Evolutionary conservation across 768 basidiomycete genomes (phyloP).

Genomic region (Naganishia onofrii): DNA sequence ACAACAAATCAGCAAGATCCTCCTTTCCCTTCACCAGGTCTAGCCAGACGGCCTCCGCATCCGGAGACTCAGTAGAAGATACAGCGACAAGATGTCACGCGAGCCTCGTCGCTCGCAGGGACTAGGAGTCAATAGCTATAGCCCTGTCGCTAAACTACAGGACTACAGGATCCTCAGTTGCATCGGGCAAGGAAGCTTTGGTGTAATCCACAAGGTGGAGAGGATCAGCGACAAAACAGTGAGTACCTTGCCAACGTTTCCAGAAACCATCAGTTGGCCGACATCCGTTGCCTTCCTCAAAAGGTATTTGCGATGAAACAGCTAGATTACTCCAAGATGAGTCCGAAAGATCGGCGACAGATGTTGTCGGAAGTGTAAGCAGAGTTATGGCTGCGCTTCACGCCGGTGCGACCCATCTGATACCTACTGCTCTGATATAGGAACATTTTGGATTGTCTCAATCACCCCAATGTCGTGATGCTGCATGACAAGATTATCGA

Average conservation of each 20-base stretch:
- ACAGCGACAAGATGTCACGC: constrained; percentile 4
- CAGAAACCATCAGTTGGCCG: neutral
- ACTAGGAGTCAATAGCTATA: constrained; percentile 12
- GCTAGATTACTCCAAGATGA: constrained; percentile 96
- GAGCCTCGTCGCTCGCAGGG: constrained; percentile 12
- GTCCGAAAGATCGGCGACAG: constrained; percentile 90
- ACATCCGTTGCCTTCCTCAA: neutral
- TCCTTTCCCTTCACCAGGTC: neutral
- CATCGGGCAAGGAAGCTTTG: constrained; percentile 96
- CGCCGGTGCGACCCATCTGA: too few species aligned
- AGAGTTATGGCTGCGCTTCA: too few species aligned
- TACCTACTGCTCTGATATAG: constrained; percentile 54
- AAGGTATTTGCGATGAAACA: constrained; percentile 70
- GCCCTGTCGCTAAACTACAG: neutral
- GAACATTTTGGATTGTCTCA: constrained; percentile 91
- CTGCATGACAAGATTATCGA: constrained; percentile 66
- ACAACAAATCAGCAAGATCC: neutral
- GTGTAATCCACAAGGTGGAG: constrained; percentile 91
- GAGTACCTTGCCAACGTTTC: constrained; percentile 48
- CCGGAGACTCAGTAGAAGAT: neutral
- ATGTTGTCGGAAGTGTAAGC: constrained; percentile 96
- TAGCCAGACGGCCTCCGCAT: neutral
- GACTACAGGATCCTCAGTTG: constrained; percentile 51
- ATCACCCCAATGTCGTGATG: constrained; percentile 90
- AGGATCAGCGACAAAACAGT: constrained; percentile 79